Conservation (phyloP, 1,139 yeast genomes). For the Yamadazyma aaseri region DNA sequence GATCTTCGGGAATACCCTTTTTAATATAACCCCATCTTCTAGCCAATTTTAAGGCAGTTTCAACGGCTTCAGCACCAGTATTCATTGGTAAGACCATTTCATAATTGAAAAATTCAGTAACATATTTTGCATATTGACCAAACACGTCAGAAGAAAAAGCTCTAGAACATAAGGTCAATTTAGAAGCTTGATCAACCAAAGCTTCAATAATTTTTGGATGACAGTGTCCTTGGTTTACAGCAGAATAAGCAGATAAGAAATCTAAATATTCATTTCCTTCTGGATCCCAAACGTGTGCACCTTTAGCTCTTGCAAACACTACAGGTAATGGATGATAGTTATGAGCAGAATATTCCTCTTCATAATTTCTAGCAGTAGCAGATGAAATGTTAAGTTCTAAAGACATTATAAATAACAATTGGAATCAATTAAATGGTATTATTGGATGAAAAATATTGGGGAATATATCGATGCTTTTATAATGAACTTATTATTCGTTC, state of each 20-base stretch:
- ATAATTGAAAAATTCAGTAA: conserved; percentile 85
- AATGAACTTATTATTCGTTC: conserved; percentile 1
- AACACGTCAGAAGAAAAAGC: conserved; percentile 91
- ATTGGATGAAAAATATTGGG: not conserved
- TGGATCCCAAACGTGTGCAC: conserved; percentile 98
- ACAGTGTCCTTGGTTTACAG: conserved; percentile 98
- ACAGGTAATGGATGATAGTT: conserved; percentile 97
- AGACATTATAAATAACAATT: conserved; percentile 6
- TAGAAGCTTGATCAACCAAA: conserved; percentile 81
- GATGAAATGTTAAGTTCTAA: conserved; percentile 49
- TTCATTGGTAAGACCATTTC: conserved; percentile 97
- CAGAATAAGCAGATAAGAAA: conserved; percentile 90
- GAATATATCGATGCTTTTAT: conserved; percentile 2
- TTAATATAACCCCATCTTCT: conserved; percentile 95
- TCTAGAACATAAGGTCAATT: conserved; percentile 82
- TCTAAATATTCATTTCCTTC: conserved; percentile 89
- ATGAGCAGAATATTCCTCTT: conserved; percentile 85
- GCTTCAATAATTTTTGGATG: conserved; percentile 91
- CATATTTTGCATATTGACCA: conserved; percentile 82
- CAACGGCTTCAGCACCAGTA: conserved; percentile 99
- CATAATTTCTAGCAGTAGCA: conserved; percentile 63
- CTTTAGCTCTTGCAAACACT: conserved; percentile 80
- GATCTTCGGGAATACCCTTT: conserved; percentile 78
- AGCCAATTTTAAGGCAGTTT: conserved; percentile 89
- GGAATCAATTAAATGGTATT: not conserved